Evolutionary conservation across 1,284 basidiomycete genomes (phyloP), one percentile per base, ranked within the genome.

Genomic region (Omphalotus olearius): DNA sequence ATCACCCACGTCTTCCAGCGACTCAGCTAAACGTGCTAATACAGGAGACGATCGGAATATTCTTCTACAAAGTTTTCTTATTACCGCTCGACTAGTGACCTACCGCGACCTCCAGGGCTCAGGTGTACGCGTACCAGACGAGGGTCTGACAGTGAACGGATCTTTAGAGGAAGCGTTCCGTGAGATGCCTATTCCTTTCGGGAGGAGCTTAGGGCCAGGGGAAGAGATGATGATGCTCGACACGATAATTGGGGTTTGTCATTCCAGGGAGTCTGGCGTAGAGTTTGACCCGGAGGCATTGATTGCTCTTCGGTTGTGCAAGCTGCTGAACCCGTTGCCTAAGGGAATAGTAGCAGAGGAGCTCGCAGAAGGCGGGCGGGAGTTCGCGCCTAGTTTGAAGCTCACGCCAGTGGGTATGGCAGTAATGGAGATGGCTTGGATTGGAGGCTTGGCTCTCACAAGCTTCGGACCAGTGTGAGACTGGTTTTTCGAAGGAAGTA

Each of bases 361-460:
- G 28, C 41, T 47, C 23, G 43, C 18, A 40, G 45, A 41, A 20
- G 45, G 40, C 25, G 28, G 11, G 18, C 37, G 18, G 44, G 18
- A 37, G 38, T 37, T 28, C 38, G 45, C 38, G 23, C 26, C 43
- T 28, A 47, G 46, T 20, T 36, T 72, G 45, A 64, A 74, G 48
- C 69, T 88, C 56, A 91, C 84, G 6, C 80, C 85, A 0, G 78
- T 91, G 47, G 88, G 88, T 30, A 75, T 79, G 54, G 85, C 89
- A 2, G 84, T 82, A 18, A 74, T 88, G 56, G 88, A 91, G 70
- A 87, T 91, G 85, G 82, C 82, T 20, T 91, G 88, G 85, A 71
- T 87, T 42, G 89, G 87, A 9, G 83, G 82, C 53, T 74, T 91
- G 62, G 85, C 88, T 7, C 72, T 91, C 53, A 85, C 82, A 53